Conservation (phyloP, 495 filamentous ascomycete genomes). For the Hypoxylon subgilvum region DNA sequence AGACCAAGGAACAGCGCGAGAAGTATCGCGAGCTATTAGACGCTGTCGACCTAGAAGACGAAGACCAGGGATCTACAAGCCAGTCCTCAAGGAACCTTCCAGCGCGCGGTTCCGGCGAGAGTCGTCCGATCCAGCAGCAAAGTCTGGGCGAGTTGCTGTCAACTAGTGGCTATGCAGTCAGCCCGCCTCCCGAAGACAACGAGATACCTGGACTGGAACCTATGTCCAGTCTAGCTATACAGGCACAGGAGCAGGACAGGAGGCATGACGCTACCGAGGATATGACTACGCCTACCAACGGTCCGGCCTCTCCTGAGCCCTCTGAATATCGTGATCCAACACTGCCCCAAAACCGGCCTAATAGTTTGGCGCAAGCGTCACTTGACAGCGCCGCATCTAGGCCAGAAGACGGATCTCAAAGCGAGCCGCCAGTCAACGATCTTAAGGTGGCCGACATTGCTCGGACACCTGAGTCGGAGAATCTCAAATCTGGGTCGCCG, state of each 20-base stretch:
- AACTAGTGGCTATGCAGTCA: slow-evolving; percentile 56
- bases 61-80: slow-evolving; percentile 32
- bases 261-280: not conserved
- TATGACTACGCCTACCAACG: not conserved
- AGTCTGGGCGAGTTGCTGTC: slow-evolving; percentile 58
- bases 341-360: slow-evolving; percentile 72
- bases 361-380: slow-evolving; percentile 36
- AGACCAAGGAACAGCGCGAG: slow-evolving; percentile 67
- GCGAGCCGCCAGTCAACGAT: not conserved
- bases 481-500: slow-evolving; percentile 7
- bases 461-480: slow-evolving; percentile 3
- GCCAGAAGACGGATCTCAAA: not conserved
- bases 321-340: slow-evolving; percentile 64
- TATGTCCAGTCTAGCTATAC: not conserved
- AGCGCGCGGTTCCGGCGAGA: slow-evolving; percentile 10
- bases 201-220: slow-evolving; percentile 7
- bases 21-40: slow-evolving; percentile 54
- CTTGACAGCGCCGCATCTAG: slow-evolving; percentile 19
- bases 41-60: slow-evolving; percentile 55
- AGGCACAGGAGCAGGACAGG: not conserved
- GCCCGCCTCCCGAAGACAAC: slow-evolving; percentile 35
- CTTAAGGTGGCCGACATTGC: not conserved
- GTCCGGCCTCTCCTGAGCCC: not conserved
- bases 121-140: slow-evolving; percentile 38
- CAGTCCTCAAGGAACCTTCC: slow-evolving; percentile 17